Percentiles rank a stretch among this genome's conserved stretches.
phyloP scores from a whole-genome alignment of 441 rosid genomes.

The Euphorbia schlechtendalii region DNA sequence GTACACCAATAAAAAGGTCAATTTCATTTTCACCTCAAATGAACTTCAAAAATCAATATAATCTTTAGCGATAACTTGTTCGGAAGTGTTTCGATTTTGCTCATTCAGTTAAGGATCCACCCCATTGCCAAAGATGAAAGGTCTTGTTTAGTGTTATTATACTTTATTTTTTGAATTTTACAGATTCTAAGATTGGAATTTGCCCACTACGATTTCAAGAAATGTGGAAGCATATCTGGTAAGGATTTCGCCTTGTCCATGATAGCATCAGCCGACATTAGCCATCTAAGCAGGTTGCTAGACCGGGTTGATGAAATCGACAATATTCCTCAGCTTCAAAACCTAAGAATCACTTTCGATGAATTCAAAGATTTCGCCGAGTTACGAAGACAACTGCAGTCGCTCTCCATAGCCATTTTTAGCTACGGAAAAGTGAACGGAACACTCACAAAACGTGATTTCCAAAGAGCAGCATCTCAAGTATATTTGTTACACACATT shows the following conservation, averaged over 20 bases:
- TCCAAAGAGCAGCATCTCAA: conserved; percentile 75
- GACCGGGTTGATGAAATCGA: conserved; percentile 58
- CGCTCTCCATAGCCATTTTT: conserved; percentile 79
- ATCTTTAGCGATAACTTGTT: no score
- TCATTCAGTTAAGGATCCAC: not conserved
- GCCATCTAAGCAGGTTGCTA: conserved; percentile 52
- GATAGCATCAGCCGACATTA: conserved; percentile 91
- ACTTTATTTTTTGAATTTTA: conserved; percentile 3
- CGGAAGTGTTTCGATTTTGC: no score
- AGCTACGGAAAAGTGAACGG: conserved; percentile 79
- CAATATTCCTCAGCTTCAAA: conserved; percentile 35
- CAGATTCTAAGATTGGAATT: conserved; percentile 84
- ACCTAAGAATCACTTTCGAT: conserved; percentile 48
- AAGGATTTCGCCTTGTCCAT: conserved; percentile 88
- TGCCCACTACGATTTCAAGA: conserved; percentile 75
- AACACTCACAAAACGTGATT: conserved; percentile 57
- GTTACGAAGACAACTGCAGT: conserved; percentile 59
- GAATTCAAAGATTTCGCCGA: conserved; percentile 77
- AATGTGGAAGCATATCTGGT: conserved; percentile 60
- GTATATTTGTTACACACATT: not conserved
- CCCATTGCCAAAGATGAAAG: not conserved
- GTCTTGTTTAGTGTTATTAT: not conserved
- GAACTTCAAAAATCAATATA: no score
- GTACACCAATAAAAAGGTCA: no score
- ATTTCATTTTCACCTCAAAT: no score